These are phyloP conservation scores for Mariannaea sp. DNA, from an alignment of 2,329 filamentous ascomycete genomes.

Conservation along the genomic window DNA sequence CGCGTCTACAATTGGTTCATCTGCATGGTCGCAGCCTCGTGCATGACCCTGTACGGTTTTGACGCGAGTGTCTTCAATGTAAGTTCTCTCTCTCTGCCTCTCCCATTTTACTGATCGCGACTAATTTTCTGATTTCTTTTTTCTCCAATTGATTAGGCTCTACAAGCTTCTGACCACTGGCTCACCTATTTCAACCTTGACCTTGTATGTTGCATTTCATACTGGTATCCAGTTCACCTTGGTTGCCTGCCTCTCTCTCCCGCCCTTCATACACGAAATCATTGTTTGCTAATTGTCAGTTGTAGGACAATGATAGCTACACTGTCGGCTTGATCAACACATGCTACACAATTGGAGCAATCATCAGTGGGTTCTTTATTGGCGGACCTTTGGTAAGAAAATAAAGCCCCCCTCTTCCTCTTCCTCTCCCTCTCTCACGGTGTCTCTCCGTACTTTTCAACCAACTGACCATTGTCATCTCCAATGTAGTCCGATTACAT, in stretches of 20 bases:
- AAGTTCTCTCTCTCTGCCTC: not conserved
- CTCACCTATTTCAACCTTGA: constrained; percentile 63
- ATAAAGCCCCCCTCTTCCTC: no score
- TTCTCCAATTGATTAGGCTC: constrained; percentile 43
- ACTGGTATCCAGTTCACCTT: no score
- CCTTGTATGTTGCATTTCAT: constrained; percentile 33
- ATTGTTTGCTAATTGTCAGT: constrained; percentile 5
- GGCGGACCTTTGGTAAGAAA: constrained; percentile 60
- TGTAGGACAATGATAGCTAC: constrained; percentile 48
- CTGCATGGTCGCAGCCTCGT: constrained; percentile 71
- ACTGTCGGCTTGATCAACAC: constrained; percentile 64
- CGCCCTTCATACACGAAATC: no score
- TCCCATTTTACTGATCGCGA: no score
- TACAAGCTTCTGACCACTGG: constrained; percentile 72
- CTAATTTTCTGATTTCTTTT: no score
- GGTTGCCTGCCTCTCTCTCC: no score
- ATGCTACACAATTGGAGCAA: constrained; percentile 71
- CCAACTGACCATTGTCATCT: constrained; percentile 17
- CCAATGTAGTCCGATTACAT: constrained; percentile 59
- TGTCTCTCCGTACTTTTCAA: no score
- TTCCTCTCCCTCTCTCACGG: not conserved
- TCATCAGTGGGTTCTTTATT: constrained; percentile 71
- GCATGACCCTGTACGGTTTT: constrained; percentile 77
- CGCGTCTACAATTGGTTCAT: constrained; percentile 55
- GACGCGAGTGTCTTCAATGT: constrained; percentile 75